Percentiles rank a stretch among this genome's conserved stretches.
These are phyloP conservation scores for Rugonectria rugulosa DNA, from an alignment of 2,329 filamentous ascomycete species.

Conservation along the genomic window DNA sequence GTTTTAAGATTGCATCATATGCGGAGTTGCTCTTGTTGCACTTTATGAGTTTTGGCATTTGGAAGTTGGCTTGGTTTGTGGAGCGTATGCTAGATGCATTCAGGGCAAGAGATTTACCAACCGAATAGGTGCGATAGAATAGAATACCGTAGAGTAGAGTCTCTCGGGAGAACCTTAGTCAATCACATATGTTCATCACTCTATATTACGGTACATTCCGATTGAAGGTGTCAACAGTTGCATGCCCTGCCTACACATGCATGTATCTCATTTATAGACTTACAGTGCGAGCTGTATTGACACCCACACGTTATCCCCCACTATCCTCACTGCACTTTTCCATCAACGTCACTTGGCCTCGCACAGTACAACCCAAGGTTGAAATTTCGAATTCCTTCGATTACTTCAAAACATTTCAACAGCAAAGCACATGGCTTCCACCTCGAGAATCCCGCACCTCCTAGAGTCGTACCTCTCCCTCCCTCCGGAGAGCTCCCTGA, in stretches of 20 bases:
- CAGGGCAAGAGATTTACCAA: neutral
- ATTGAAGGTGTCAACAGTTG: too few species aligned
- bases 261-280: neutral
- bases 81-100: neutral
- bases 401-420: constrained; percentile 4
- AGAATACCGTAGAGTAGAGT: neutral
- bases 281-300: too few species aligned
- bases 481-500: constrained; percentile 65
- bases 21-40: constrained; percentile 11
- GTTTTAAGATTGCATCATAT: constrained; percentile 48
- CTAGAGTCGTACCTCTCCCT: constrained; percentile 70
- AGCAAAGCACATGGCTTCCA: constrained; percentile 39
- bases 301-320: too few species aligned
- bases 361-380: constrained; percentile 29
- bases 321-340: constrained; percentile 20
- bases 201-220: neutral
- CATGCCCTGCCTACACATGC: neutral
- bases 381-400: constrained; percentile 32
- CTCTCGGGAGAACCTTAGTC: neutral
- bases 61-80: neutral
- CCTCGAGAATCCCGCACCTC: constrained; percentile 66
- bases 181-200: neutral
- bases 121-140: neutral
- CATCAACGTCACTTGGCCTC: constrained; percentile 9
- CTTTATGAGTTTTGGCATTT: neutral